Base-by-base conservation (phyloP, 2,329 filamentous ascomycete species). In the Chaetomiaceae sp. region DNA sequence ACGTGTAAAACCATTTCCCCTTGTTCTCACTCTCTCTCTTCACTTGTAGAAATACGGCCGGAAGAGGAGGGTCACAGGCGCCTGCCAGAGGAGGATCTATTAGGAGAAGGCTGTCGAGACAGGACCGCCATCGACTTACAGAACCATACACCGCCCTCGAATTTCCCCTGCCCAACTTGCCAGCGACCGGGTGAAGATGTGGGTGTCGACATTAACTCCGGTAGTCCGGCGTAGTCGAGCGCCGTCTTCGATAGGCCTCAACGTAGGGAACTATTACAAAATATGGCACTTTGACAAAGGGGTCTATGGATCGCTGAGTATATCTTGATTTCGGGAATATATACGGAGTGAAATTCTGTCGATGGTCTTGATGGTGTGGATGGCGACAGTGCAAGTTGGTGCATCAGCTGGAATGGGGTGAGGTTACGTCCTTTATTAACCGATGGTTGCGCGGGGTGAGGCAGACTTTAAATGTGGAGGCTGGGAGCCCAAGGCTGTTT, bases 1-100 rank as follows among this genome's bases (percentile, higher is more conserved):
- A 78, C 9, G 64, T 68, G 64, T 69, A 76, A 61, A 75, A 78
- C 45, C 64, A 66, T 45, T 65, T 69, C 21, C 73, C 74, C 40
- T 69, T 65, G 60, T 75, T 76, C 21, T 56, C 58, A 1, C 64
- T 63, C 3, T 69, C 58, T 52, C 72, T 75, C 46, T 66, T 69
- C 27, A 71, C 70, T 46, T 67, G 64, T n/a, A 66, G 63, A 32
- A 66, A 63, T 9, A 61, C 58, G 6, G 73, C 73, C 23, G 61
- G 64, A 23, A 63, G 62, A 13, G 70, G 73, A 18, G 51, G 54
- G 9, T 53, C 21, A 29, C 52, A 58, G 18, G 45, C 44, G 29
- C 53, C 53, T 55, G 29, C n/a, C 14, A 7, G 21, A n/a, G 2
- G 16, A 10, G 18, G n/a, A 29, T n/a, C 16, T 18, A 16, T 11